Conservation (phyloP, 148 eudicot genomes). For the Polygonum maritimum region DNA sequence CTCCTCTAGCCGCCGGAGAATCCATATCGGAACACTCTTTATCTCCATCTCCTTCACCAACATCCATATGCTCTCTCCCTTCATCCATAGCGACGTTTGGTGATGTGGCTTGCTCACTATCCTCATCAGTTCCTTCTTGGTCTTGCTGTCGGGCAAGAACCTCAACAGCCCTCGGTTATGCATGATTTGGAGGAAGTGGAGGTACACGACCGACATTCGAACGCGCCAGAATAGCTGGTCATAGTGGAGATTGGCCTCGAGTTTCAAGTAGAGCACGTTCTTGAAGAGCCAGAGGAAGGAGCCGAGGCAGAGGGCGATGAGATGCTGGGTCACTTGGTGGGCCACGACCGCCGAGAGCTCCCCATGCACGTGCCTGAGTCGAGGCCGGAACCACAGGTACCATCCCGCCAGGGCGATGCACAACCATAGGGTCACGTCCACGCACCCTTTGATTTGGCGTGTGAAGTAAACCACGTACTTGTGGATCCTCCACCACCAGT, state of each 20-base stretch:
- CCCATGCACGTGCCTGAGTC: not conserved
- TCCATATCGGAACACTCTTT: not conserved
- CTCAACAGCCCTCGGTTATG: not conserved
- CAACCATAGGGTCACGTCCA: slow-evolving; percentile 4
- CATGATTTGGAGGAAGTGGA: not conserved
- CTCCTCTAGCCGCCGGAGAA: not conserved
- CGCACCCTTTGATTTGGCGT: not conserved
- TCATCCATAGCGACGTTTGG: not conserved
- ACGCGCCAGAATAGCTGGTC: not conserved
- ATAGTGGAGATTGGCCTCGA: slow-evolving; percentile 4
- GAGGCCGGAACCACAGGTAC: slow-evolving; percentile 1
- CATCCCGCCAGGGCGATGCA: not conserved
- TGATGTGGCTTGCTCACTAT: not conserved
- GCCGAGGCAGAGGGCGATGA: not conserved
- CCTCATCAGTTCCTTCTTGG: not conserved
- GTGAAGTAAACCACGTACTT: slow-evolving; percentile 5
- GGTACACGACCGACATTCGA: not conserved
- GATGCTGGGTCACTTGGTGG: not conserved
- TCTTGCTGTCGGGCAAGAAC: slow-evolving; percentile 1
- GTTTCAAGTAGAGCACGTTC: not conserved
- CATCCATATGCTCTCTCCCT: slow-evolving; percentile 4
- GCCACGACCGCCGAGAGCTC: not conserved
- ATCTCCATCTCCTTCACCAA: not conserved
- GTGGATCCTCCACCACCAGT: not conserved
- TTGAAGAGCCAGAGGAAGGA: slow-evolving; percentile 1